Conservation (phyloP, 192 early-diverging fungal species). For the Coemansia brasiliensis region DNA sequence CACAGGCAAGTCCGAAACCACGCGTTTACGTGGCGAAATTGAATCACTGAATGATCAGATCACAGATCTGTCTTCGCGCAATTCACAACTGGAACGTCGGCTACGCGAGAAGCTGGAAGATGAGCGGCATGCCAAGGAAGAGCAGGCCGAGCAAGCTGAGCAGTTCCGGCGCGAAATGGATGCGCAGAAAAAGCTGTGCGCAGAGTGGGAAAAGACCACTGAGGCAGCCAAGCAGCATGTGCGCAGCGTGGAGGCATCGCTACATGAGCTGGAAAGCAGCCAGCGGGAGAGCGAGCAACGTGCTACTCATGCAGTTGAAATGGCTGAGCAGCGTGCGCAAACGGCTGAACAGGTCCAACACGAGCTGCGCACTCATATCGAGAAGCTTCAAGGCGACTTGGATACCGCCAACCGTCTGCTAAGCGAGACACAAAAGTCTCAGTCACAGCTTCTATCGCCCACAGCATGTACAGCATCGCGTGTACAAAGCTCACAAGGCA, state of each 20-base stretch:
- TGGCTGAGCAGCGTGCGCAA: slow-evolving; percentile 48
- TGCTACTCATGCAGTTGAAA: slow-evolving; percentile 23
- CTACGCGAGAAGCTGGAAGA: slow-evolving; percentile 58
- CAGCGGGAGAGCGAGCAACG: slow-evolving; percentile 40
- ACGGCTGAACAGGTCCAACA: slow-evolving; percentile 38
- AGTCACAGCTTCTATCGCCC: slow-evolving; percentile 53
- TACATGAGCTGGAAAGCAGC: slow-evolving; percentile 55
- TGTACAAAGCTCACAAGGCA: slow-evolving; percentile 44
- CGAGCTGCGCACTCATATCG: background rate
- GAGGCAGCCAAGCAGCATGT: slow-evolving; percentile 57
- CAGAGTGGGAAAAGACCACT: slow-evolving; percentile 61
- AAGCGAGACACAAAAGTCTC: slow-evolving; percentile 11
- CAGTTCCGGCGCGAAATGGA: slow-evolving; percentile 69
- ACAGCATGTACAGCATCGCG: slow-evolving; percentile 56
- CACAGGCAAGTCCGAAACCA: slow-evolving; percentile 43
- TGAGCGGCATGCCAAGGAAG: slow-evolving; percentile 52
- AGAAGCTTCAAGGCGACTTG: slow-evolving; percentile 23
- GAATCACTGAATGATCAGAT: slow-evolving; percentile 57
- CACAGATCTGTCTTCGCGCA: slow-evolving; percentile 48
- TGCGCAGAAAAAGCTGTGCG: slow-evolving; percentile 62
- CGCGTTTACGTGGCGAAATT: slow-evolving; percentile 57
- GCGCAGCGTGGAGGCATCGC: slow-evolving; percentile 55
- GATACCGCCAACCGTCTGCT: slow-evolving; percentile 34
- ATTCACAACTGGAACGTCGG: slow-evolving; percentile 40
- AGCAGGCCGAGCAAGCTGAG: slow-evolving; percentile 60